Conservation (phyloP, 768 basidiomycete genomes). For the Psilocybe cubensis region DNA sequence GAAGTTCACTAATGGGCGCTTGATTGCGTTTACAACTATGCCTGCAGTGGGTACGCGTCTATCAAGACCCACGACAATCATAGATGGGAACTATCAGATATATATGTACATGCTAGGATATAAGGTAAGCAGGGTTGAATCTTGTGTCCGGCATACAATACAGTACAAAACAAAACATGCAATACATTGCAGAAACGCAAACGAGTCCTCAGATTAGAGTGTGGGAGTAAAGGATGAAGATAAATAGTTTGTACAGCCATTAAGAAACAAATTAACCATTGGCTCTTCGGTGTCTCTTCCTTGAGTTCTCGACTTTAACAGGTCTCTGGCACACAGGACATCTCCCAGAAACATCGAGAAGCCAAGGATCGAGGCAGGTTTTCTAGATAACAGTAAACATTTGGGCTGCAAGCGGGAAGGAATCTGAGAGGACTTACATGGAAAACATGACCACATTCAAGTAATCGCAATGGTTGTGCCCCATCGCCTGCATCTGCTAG, state of each 20-base stretch:
- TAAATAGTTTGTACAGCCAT: too few species aligned
- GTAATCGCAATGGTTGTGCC: slow-evolving; percentile 72
- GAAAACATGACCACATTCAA: slow-evolving; percentile 87
- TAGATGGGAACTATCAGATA: not conserved
- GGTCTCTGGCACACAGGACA: slow-evolving; percentile 87
- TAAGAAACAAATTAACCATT: not conserved
- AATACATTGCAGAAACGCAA: not conserved
- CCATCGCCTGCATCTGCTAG: slow-evolving; percentile 78
- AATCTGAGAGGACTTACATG: slow-evolving; percentile 59
- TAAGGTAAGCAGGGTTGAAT: not conserved
- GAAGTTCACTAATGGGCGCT: not conserved
- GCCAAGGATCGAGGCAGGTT: slow-evolving; percentile 91
- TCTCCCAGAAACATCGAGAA: slow-evolving; percentile 81
- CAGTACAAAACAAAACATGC: not conserved
- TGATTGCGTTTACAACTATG: not conserved
- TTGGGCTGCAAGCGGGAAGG: not conserved
- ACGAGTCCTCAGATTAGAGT: not conserved
- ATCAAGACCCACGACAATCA: not conserved
- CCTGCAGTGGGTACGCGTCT: not conserved
- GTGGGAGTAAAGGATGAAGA: too few species aligned
- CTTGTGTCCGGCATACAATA: not conserved
- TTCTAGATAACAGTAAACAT: slow-evolving; percentile 45
- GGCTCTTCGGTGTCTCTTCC: slow-evolving; percentile 23
- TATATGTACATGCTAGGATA: not conserved
- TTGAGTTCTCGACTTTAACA: slow-evolving; percentile 59